These are phyloP conservation scores for Straminergon stramineum DNA, from an alignment of 225 moss, liverwort and hornwort species.

Conservation along the genomic window DNA sequence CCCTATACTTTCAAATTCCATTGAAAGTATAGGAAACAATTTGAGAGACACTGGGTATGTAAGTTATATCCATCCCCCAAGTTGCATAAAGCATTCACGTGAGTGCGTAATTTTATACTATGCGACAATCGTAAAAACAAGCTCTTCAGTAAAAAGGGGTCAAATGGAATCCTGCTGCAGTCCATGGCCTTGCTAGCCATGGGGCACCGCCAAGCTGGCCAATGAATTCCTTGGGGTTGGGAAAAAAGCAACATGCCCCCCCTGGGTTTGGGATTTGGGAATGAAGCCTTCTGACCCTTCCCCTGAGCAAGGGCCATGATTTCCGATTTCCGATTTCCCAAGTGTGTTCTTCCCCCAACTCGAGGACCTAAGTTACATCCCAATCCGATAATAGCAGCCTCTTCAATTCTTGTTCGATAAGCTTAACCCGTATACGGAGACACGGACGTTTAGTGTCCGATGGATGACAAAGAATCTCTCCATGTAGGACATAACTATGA, in stretches of 20 bases:
- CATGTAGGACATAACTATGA: too few species aligned
- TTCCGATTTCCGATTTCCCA: background rate
- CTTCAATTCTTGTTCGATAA: background rate
- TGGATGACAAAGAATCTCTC: too few species aligned
- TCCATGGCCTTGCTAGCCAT: background rate
- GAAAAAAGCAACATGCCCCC: background rate
- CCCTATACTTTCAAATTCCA: too few species aligned
- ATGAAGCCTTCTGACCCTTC: slow-evolving; percentile 12
- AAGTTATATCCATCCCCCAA: background rate
- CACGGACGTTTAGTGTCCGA: too few species aligned
- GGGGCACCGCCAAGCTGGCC: background rate
- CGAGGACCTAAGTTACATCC: background rate
- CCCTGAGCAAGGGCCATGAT: slow-evolving; percentile 10
- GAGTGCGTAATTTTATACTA: background rate
- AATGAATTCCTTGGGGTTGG: background rate
- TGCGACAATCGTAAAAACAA: background rate
- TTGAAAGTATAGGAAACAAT: background rate
- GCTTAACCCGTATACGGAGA: too few species aligned
- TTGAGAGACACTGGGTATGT: background rate
- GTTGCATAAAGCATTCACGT: background rate
- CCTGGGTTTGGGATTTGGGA: background rate
- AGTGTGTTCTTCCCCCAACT: background rate
- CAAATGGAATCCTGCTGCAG: background rate
- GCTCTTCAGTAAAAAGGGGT: background rate
- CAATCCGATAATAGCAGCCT: background rate